Evolutionary conservation across 805 yeast species (phyloP).

Genomic region (Sungouiozyma ichnusensis): DNA sequence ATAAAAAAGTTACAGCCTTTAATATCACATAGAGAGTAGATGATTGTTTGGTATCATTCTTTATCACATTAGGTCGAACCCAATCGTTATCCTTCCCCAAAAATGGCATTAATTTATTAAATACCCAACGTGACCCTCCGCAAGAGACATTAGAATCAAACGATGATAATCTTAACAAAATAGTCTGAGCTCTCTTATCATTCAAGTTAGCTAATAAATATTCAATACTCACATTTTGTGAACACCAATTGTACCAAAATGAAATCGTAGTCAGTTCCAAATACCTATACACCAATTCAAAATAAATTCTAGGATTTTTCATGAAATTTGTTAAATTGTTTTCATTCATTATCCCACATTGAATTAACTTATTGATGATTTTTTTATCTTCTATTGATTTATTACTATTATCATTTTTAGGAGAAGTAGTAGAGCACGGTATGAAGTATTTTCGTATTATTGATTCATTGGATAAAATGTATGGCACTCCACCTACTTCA

Average conservation of each 20-base stretch:
- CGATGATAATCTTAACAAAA: constrained; percentile 17
- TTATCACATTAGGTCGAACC: background rate
- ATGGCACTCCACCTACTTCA: constrained; percentile 20
- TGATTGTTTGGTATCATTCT: background rate
- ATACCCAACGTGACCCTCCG: constrained; percentile 12
- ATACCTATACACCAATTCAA: constrained; percentile 16
- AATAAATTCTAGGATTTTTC: constrained; percentile 8
- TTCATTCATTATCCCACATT: constrained; percentile 20
- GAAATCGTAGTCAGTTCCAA: constrained; percentile 14
- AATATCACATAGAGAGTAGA: background rate
- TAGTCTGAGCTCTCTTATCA: constrained; percentile 16
- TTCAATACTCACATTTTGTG: constrained; percentile 8
- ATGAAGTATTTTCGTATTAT: constrained; percentile 2
- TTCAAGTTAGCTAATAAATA: constrained; percentile 6
- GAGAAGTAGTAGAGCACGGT: background rate
- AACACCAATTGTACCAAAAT: constrained; percentile 25
- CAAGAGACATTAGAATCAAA: constrained; percentile 1
- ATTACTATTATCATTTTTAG: background rate
- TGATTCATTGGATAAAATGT: constrained; percentile 8
- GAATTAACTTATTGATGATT: constrained; percentile 8
- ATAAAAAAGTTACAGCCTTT: background rate
- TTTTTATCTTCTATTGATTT: background rate
- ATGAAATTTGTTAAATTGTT: constrained; percentile 8
- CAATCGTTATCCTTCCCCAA: background rate
- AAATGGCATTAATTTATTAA: constrained; percentile 8